Conservation (phyloP, 495 filamentous ascomycete genomes). For the Aspergillus coremiiformis region DNA sequence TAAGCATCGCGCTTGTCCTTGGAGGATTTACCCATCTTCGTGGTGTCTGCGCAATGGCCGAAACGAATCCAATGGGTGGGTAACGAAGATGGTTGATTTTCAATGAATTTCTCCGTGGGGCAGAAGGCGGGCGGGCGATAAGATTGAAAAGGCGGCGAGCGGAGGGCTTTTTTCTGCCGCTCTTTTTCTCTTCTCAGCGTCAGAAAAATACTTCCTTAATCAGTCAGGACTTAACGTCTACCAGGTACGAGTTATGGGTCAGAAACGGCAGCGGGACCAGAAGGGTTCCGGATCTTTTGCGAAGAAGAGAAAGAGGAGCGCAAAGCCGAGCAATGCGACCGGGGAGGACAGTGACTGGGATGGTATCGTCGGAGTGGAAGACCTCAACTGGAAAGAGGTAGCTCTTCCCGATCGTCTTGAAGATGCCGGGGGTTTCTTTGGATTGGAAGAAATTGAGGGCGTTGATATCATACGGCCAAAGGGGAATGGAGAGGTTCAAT, state of each 20-base stretch:
- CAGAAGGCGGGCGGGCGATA: slow-evolving; percentile 8
- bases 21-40: slow-evolving; percentile 86
- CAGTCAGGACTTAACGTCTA: neutral
- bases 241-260: slow-evolving; percentile 28
- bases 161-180: slow-evolving; percentile 32
- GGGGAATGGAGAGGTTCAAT: slow-evolving; percentile 31
- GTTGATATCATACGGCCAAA: slow-evolving; percentile 62
- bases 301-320: slow-evolving; percentile 46
- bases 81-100: neutral
- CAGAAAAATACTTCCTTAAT: neutral
- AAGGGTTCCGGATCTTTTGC: slow-evolving; percentile 22
- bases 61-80: neutral
- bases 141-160: slow-evolving; percentile 16
- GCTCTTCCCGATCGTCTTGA: slow-evolving; percentile 77
- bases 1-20: slow-evolving; percentile 99
- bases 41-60: neutral
- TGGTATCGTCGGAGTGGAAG: slow-evolving; percentile 44
- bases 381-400: slow-evolving; percentile 76
- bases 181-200: slow-evolving; percentile 25
- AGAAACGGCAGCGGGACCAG: slow-evolving; percentile 44
- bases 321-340: slow-evolving; percentile 20
- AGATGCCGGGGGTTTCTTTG: slow-evolving; percentile 91
- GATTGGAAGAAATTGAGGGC: slow-evolving; percentile 85
- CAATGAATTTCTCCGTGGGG: slow-evolving; percentile 10
- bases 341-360: slow-evolving; percentile 21